Evolutionary conservation across 2,329 filamentous ascomycete species (phyloP).

Genomic region (Aquanectria penicillioides): DNA sequence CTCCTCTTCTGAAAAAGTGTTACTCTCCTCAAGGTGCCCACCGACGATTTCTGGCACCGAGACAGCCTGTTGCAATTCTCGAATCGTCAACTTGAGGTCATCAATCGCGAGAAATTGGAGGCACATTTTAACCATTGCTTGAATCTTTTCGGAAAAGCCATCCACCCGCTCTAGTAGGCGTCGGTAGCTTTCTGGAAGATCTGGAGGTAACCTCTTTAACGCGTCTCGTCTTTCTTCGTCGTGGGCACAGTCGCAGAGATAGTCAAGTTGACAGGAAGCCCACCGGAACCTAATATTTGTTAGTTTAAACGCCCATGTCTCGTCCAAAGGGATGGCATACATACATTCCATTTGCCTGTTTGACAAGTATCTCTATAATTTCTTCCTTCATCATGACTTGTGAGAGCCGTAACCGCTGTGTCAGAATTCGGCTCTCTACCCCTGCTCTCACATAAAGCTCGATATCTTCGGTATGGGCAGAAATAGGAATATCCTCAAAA

Average conservation of each 20-base stretch:
- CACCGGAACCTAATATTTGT: slow-evolving; percentile 25
- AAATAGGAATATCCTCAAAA: not conserved
- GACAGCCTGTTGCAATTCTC: slow-evolving; percentile 13
- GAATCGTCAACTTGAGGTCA: not conserved
- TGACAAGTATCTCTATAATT: slow-evolving; percentile 9
- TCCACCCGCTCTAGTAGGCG: slow-evolving; percentile 17
- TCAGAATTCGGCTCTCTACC: slow-evolving; percentile 10
- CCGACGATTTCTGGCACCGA: not conserved
- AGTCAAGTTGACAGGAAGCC: slow-evolving; percentile 33
- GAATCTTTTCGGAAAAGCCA: not conserved
- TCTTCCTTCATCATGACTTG: slow-evolving; percentile 15
- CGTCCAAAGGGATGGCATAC: too few relatives aligned
- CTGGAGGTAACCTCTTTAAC: slow-evolving; percentile 10
- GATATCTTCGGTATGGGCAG: slow-evolving; percentile 14
- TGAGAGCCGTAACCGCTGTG: not conserved
- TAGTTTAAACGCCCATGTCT: too few relatives aligned
- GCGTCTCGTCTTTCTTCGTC: slow-evolving; percentile 25
- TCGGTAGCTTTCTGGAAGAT: slow-evolving; percentile 14
- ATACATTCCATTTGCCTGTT: slow-evolving; percentile 26
- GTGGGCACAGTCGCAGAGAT: slow-evolving; percentile 19
- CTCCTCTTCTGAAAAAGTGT: not conserved
- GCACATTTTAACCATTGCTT: slow-evolving; percentile 10
- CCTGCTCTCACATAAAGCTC: slow-evolving; percentile 24
- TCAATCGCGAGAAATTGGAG: slow-evolving; percentile 25
- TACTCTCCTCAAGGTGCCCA: not conserved